Base-by-base conservation (phyloP, 1,284 basidiomycete species). In the Malassezia brasiliensis region DNA sequence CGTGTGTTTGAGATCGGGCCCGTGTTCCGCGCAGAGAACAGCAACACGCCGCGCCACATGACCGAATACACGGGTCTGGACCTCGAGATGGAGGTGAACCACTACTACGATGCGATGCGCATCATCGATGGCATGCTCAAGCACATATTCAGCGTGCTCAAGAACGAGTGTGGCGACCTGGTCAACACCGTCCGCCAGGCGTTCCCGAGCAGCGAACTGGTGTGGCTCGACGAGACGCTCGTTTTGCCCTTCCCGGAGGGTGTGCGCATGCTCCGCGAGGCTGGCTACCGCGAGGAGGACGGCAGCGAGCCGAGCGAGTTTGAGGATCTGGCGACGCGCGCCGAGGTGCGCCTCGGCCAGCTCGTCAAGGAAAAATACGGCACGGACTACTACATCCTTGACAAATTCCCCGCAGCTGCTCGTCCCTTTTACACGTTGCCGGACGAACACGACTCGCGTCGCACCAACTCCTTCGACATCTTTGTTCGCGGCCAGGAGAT, bases 351-450 rank as follows among this genome's bases (percentile, higher is more conserved):
- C 52, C 84, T 96, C 22, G 93, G 93, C 30, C 80, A 83, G 50
- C 79, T 96, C 50, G 83, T 96, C 68, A 88, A 86, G 75, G 84
- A 84, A 55, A 94, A 93, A 78, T 93, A 90, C 76, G 83, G 89
- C 66, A 96, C 88, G 52, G 93, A 98, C 79, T 75, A 74, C 55
- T 75, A 72, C 62, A 73, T 75, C 34, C 65, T 75, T 34, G 72
- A 75, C 62, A 75, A 75, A 53, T 75, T 75, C 57, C 72, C 73
- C 25, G 80, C 90, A 73, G 85, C 81, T 30, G 83, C 94, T 53
- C 86, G 93, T 59, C 93, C 94, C 3, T 98, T 98, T 80, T 98
- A 98, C 54, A 61, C 70, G 31, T 60, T 68, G 61, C 64, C 63
- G n/a, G 79, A 96, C 90, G 52, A 56, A 37, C 54, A 67, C 30